phyloP scores from a whole-genome alignment of 2,329 filamentous ascomycete species.

The Microascus cirrosus region DNA sequence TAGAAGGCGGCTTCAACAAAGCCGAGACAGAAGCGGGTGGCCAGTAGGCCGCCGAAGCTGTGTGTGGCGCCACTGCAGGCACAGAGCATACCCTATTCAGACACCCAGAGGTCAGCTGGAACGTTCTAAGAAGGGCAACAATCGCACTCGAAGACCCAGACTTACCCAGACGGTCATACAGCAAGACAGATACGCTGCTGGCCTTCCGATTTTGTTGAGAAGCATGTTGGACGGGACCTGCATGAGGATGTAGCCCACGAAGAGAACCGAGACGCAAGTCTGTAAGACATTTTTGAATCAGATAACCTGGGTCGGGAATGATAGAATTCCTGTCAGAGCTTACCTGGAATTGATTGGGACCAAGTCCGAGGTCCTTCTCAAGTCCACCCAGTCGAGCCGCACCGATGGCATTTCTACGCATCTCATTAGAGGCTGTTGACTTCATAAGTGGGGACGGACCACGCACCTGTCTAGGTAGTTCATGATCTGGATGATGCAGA shows the following conservation, averaged over 20 bases:
- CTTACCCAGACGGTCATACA: background rate
- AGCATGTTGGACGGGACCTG: constrained; percentile 32
- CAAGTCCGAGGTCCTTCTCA: constrained; percentile 30
- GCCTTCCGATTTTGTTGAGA: background rate
- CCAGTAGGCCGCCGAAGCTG: constrained; percentile 42
- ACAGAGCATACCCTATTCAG: background rate
- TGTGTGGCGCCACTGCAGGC: constrained; percentile 8
- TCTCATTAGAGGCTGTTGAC: background rate
- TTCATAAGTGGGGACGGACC: background rate
- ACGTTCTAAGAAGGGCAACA: background rate
- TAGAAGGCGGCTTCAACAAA: constrained; percentile 55
- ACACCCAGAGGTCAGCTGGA: background rate
- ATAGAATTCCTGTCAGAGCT: constrained; percentile 11
- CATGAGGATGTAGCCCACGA: constrained; percentile 31
- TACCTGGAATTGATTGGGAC: constrained; percentile 18
- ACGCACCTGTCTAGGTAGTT: constrained; percentile 43
- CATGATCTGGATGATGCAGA: constrained; percentile 55
- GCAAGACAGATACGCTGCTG: background rate
- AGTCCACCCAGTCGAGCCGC: constrained; percentile 33
- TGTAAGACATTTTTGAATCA: constrained; percentile 16
- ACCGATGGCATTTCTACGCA: constrained; percentile 28
- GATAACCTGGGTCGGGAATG: background rate
- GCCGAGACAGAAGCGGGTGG: constrained; percentile 47
- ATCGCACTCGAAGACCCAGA: background rate
- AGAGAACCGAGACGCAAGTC: constrained; percentile 23